phyloP scores from a whole-genome alignment of 441 rosid genomes.

The Omphalea diandra region DNA sequence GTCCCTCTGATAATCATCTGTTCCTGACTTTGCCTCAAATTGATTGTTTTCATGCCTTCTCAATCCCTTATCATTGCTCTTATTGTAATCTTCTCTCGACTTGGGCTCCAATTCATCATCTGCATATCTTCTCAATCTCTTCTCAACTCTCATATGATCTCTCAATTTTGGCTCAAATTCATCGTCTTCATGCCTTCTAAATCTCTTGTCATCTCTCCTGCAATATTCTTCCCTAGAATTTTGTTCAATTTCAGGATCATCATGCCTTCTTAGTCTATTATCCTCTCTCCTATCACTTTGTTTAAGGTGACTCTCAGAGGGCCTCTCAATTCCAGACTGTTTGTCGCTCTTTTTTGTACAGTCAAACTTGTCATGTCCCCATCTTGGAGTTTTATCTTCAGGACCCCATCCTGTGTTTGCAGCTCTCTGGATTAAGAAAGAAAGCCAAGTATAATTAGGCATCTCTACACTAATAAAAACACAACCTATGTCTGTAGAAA shows the following conservation, averaged over 20 bases:
- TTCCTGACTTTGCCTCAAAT: constrained; percentile 28
- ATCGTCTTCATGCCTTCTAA: constrained; percentile 34
- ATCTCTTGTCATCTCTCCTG: constrained; percentile 40
- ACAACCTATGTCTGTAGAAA: neutral
- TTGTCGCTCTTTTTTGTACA: constrained; percentile 40
- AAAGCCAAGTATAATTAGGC: constrained; percentile 14
- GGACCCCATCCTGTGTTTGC: constrained; percentile 94
- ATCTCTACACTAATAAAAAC: neutral
- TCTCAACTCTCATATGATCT: constrained; percentile 40
- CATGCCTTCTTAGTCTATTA: constrained; percentile 28
- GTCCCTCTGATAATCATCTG: constrained; percentile 25
- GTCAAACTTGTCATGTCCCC: constrained; percentile 74
- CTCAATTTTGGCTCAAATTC: constrained; percentile 32
- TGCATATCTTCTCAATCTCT: constrained; percentile 31
- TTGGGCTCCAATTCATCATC: constrained; percentile 21
- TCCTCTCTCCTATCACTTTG: constrained; percentile 34
- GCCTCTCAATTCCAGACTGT: constrained; percentile 35
- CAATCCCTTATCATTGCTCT: too few species aligned
- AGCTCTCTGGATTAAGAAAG: constrained; percentile 65
- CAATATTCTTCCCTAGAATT: constrained; percentile 25
- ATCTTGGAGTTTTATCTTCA: constrained; percentile 54
- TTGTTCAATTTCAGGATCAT: constrained; percentile 18
- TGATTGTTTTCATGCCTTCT: too few species aligned
- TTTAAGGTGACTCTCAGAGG: constrained; percentile 26
- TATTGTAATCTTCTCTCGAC: too few species aligned